phyloP scores from a whole-genome alignment of 1,284 basidiomycete genomes.

The Tylopilus sp. region DNA sequence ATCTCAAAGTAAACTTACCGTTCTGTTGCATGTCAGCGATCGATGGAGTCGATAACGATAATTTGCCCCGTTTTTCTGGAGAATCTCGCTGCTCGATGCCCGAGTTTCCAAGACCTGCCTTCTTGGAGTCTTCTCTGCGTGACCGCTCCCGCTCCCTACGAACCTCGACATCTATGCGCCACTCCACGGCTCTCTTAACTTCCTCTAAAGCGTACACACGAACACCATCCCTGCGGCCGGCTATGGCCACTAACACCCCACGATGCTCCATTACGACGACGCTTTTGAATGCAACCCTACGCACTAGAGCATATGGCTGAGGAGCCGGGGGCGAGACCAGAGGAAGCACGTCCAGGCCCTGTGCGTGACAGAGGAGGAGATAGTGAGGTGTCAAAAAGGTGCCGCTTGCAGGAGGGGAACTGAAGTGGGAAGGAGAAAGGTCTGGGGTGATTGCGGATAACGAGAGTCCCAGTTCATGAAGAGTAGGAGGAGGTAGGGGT shows the following conservation, averaged over 20 bases:
- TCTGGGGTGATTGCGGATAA: constrained; percentile 60
- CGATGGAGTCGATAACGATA: constrained; percentile 46
- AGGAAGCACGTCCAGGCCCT: constrained; percentile 75
- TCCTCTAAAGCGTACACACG: constrained; percentile 80
- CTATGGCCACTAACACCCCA: constrained; percentile 77
- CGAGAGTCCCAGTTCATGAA: constrained; percentile 70
- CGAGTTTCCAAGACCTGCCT: constrained; percentile 31
- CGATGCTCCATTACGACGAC: constrained; percentile 86
- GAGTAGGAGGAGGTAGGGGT: constrained; percentile 57
- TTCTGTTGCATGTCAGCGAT: constrained; percentile 33
- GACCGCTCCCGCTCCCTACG: constrained; percentile 64
- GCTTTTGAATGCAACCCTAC: constrained; percentile 72
- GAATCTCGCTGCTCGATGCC: constrained; percentile 37
- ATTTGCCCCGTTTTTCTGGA: constrained; percentile 43
- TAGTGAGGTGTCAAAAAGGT: constrained; percentile 74
- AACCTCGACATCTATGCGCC: constrained; percentile 76
- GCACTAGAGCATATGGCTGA: constrained; percentile 73
- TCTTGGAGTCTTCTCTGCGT: constrained; percentile 62
- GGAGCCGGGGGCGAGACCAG: constrained; percentile 63
- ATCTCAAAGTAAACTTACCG: constrained; percentile 38
- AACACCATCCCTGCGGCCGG: constrained; percentile 74
- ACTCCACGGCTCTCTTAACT: constrained; percentile 75
- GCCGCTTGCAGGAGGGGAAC: constrained; percentile 65
- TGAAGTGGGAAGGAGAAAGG: constrained; percentile 71
- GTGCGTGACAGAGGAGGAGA: constrained; percentile 74